phyloP scores from a whole-genome alignment of 495 filamentous ascomycete genomes.

The Xanthoparmelia taractica region DNA sequence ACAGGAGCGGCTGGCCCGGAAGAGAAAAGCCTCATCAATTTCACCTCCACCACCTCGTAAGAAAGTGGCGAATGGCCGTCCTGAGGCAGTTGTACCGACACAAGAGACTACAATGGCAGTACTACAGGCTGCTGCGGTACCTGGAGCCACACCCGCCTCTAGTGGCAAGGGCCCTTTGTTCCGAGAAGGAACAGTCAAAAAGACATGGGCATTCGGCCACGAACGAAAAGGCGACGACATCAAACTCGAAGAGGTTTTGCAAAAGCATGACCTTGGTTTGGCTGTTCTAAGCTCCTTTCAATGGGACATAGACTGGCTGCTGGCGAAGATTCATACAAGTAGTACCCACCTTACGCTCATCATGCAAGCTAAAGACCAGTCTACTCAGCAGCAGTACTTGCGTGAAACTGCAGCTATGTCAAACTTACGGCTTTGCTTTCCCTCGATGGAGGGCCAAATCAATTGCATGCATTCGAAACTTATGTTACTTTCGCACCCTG shows the following conservation, averaged over 20 bases:
- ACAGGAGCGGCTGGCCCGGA: constrained; percentile 69
- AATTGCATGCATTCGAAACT: constrained; percentile 85
- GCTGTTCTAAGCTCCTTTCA: constrained; percentile 83
- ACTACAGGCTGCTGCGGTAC: background rate
- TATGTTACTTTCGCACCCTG: constrained; percentile 66
- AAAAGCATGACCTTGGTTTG: constrained; percentile 58
- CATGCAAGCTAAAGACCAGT: constrained; percentile 58
- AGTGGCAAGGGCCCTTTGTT: constrained; percentile 37
- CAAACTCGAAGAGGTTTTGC: constrained; percentile 83
- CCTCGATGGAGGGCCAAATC: constrained; percentile 57
- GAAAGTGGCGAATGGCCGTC: background rate
- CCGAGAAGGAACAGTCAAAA: constrained; percentile 68
- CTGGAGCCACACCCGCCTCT: constrained; percentile 5
- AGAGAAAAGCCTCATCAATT: constrained; percentile 45
- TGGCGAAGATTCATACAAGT: constrained; percentile 48
- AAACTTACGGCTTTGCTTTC: constrained; percentile 67
- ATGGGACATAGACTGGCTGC: constrained; percentile 72
- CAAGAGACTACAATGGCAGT: background rate
- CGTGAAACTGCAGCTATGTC: constrained; percentile 45
- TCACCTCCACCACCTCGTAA: constrained; percentile 33
- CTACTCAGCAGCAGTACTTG: constrained; percentile 36
- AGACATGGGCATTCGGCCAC: constrained; percentile 61
- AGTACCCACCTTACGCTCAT: constrained; percentile 56
- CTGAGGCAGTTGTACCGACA: background rate
- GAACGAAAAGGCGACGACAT: constrained; percentile 60